These are phyloP conservation scores for Phytophthora agathidicida DNA, from an alignment of 352 stramenopile genomes.

Conservation along the genomic window DNA sequence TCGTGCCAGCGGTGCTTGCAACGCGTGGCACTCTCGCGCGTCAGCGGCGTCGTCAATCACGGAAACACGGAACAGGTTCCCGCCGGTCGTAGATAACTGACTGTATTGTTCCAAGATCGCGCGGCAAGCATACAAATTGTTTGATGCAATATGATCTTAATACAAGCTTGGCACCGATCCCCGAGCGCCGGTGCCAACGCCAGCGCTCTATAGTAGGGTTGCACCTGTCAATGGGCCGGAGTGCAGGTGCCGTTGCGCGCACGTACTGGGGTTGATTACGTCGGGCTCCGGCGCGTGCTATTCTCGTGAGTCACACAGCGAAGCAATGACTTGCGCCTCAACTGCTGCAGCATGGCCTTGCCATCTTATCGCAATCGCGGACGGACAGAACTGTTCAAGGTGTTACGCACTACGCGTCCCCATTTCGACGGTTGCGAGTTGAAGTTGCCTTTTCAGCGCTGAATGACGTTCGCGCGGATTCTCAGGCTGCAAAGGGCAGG, in stretches of 20 bases:
- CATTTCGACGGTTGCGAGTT: slow-evolving; percentile 18
- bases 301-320: slow-evolving; percentile 19
- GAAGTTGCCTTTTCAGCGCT: slow-evolving; percentile 15
- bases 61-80: neutral
- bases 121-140: too few relatives aligned
- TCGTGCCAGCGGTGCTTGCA: neutral
- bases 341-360: slow-evolving; percentile 1
- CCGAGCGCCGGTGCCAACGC: slow-evolving; percentile 5
- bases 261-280: slow-evolving; percentile 38
- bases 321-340: slow-evolving; percentile 2
- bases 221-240: slow-evolving; percentile 10
- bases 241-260: slow-evolving; percentile 10
- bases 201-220: slow-evolving; percentile 21
- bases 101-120: slow-evolving; percentile 38
- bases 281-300: neutral
- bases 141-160: too few relatives aligned
- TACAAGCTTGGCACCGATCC: neutral
- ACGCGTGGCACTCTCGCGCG: neutral
- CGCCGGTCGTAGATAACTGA: slow-evolving; percentile 16
- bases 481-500: slow-evolving; percentile 10
- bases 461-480: slow-evolving; percentile 11
- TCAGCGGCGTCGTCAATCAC: slow-evolving; percentile 2
- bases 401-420: slow-evolving; percentile 1
- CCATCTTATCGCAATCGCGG: slow-evolving; percentile 22
- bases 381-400: slow-evolving; percentile 1